Conservation (phyloP, 805 yeast genomes). For the Saccharomycopsis javanensis region DNA sequence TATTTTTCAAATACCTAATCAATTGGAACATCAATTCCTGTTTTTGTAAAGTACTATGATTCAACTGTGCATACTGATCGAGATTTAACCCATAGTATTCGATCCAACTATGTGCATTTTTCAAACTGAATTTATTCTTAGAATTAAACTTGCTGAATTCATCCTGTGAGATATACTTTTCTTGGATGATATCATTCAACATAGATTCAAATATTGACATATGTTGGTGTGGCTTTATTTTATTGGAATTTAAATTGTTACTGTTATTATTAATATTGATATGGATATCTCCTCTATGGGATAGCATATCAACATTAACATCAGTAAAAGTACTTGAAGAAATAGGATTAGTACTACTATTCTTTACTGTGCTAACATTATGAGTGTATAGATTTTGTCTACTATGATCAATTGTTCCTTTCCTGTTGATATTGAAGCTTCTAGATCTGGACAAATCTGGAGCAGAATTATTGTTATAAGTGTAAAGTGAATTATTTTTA, state of each 20-base stretch:
- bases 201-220: conserved; percentile 4
- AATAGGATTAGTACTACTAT: neutral
- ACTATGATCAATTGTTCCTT: neutral
- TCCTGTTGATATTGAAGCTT: conserved; percentile 1
- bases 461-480: neutral
- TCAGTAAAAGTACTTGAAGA: neutral
- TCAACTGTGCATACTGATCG: conserved; percentile 7
- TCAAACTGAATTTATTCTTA: conserved; percentile 1
- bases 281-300: neutral
- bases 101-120: conserved; percentile 14
- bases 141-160: conserved; percentile 8
- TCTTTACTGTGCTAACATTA: neutral
- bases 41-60: conserved; percentile 12
- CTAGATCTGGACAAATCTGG: neutral
- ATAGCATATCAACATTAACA: neutral
- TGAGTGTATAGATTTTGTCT: neutral
- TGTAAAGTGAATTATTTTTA: neutral
- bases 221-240: neutral
- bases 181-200: conserved; percentile 9
- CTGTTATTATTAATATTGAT: neutral
- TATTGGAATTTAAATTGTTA: neutral
- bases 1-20: conserved; percentile 12
- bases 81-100: conserved; percentile 12
- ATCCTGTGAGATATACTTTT: conserved; percentile 10
- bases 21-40: conserved; percentile 18